phyloP scores from a whole-genome alignment of 1,284 basidiomycete genomes.

The Phlebopus sp. region DNA sequence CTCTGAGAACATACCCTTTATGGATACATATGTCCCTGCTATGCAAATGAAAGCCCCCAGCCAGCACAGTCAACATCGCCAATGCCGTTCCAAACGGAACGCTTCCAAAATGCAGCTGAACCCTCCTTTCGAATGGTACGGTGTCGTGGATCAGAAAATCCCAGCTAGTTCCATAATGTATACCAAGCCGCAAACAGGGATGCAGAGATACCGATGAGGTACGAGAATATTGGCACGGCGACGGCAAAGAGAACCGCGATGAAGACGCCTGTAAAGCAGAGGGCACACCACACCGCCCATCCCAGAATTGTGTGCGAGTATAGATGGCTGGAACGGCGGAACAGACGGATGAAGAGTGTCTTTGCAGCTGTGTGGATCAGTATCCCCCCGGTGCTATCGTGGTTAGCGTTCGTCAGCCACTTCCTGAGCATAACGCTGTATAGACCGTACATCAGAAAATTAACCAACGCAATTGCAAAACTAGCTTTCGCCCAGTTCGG shows the following conservation, averaged over 20 bases:
- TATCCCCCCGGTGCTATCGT: constrained; percentile 42
- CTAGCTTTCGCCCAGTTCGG: constrained; percentile 46
- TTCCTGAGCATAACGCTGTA: no score
- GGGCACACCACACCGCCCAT: constrained; percentile 52
- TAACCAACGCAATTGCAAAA: constrained; percentile 43
- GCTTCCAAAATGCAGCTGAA: constrained; percentile 26
- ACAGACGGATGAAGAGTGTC: constrained; percentile 56
- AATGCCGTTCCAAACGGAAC: constrained; percentile 33
- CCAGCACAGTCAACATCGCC: constrained; percentile 42
- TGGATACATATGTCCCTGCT: constrained; percentile 49
- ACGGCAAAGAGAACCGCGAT: constrained; percentile 54
- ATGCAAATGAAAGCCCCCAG: constrained; percentile 52
- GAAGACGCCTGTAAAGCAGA: constrained; percentile 42
- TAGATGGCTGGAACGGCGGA: constrained; percentile 53
- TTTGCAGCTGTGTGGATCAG: constrained; percentile 55
- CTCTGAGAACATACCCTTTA: constrained; percentile 35
- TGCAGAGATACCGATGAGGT: constrained; percentile 49
- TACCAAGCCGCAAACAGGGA: constrained; percentile 54
- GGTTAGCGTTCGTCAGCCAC: background rate
- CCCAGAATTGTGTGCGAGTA: constrained; percentile 53
- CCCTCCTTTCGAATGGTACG: constrained; percentile 41
- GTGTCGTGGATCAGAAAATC: constrained; percentile 50
- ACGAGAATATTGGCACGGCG: constrained; percentile 50
- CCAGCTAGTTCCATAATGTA: constrained; percentile 52
- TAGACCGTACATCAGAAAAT: constrained; percentile 44